Conservation (phyloP, 1,284 basidiomycete species). For the Tremellales sp. region DNA sequence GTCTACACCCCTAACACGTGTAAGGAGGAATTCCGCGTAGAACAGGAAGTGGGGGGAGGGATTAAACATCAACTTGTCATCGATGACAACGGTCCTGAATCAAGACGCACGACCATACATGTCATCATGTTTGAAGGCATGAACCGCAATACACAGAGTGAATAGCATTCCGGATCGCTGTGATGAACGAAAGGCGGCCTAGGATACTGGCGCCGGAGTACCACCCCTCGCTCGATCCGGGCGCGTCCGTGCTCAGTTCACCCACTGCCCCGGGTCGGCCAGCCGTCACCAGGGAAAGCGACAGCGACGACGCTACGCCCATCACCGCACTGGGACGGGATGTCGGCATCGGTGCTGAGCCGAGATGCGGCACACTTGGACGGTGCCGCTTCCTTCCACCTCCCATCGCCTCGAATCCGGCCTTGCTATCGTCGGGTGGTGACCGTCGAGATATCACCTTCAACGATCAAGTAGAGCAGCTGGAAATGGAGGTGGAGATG, state of each 20-base stretch:
- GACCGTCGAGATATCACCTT: not conserved
- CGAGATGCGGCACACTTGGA: not conserved
- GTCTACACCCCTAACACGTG: too few relatives aligned
- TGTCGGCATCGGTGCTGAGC: not conserved
- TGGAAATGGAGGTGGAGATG: conserved; percentile 25
- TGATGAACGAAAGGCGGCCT: not conserved
- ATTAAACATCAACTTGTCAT: too few relatives aligned
- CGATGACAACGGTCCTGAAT: too few relatives aligned
- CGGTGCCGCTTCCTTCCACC: not conserved
- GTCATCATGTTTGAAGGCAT: not conserved
- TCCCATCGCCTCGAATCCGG: not conserved
- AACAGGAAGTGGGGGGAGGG: too few relatives aligned
- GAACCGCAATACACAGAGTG: not conserved
- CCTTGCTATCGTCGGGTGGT: not conserved
- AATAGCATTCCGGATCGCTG: not conserved
- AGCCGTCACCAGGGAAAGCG: not conserved
- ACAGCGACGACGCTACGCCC: too few relatives aligned
- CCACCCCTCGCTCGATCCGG: not conserved
- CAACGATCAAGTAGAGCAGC: not conserved
- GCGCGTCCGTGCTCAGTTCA: not conserved
- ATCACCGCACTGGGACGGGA: not conserved
- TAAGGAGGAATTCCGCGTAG: too few relatives aligned
- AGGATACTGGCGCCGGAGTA: not conserved
- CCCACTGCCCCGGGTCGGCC: not conserved
- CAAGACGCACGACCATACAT: not conserved